A percentile compares a stretch with the other conserved stretches of the same genome.
phyloP scores from a whole-genome alignment of 371 early-diverging fungal species.

The Saksenaea vasiformis region DNA sequence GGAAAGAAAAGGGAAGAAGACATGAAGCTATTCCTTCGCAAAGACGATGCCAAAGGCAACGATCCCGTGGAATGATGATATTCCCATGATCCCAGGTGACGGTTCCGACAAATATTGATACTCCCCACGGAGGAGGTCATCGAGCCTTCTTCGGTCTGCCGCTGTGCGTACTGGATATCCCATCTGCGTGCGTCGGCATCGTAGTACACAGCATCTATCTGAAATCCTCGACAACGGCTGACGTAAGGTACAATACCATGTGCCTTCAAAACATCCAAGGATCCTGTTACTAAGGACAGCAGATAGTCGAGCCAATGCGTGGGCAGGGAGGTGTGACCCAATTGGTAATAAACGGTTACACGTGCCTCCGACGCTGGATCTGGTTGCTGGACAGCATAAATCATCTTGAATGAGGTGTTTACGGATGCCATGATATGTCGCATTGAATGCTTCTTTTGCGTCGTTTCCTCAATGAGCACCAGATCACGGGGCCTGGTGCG shows the following conservation, averaged over 20 bases:
- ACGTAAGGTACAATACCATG: neutral
- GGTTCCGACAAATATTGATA: constrained; percentile 8
- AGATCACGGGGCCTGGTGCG: constrained; percentile 4
- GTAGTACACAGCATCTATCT: neutral
- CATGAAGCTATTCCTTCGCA: constrained; percentile 28
- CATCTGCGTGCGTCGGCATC: constrained; percentile 6
- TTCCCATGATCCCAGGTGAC: constrained; percentile 33
- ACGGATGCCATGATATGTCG: neutral
- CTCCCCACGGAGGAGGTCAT: constrained; percentile 4
- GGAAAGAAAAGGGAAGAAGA: constrained; percentile 23
- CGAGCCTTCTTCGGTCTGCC: neutral
- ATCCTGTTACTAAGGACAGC: constrained; percentile 14
- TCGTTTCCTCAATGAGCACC: neutral
- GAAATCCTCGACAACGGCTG: neutral
- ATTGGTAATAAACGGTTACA: constrained; percentile 24
- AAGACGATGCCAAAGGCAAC: constrained; percentile 8
- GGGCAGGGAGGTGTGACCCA: constrained; percentile 1
- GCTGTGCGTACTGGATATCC: neutral
- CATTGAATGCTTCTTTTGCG: neutral
- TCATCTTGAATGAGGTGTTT: neutral
- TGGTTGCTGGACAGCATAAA: constrained; percentile 1
- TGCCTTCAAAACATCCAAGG: constrained; percentile 1
- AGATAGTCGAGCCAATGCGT: constrained; percentile 10
- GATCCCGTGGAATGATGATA: constrained; percentile 4
- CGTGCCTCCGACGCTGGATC: constrained; percentile 26